Conservation (phyloP, 345 rosid species). For the Citrus unshiu region DNA sequence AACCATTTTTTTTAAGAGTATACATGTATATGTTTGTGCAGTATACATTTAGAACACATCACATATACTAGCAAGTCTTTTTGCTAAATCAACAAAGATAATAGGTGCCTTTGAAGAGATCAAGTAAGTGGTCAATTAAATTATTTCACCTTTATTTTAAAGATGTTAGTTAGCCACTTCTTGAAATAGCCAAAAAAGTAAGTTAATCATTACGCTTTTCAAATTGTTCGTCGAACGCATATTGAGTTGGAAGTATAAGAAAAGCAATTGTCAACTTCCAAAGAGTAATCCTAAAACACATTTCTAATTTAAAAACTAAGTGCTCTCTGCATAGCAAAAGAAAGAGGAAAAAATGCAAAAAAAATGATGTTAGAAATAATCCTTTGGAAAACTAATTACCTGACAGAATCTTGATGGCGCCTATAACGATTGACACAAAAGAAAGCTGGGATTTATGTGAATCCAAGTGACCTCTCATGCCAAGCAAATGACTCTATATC, state of each 20-base stretch:
- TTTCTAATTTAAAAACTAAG: not conserved
- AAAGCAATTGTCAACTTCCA: not conserved
- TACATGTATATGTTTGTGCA: not conserved
- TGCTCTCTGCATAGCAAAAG: not conserved
- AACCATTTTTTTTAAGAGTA: not conserved
- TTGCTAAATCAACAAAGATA: not conserved
- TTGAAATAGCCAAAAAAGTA: not conserved
- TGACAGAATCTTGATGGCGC: slow-evolving; percentile 71
- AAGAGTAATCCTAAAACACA: not conserved
- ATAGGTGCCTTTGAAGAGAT: not conserved
- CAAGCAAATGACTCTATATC: slow-evolving; percentile 79
- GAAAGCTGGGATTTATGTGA: slow-evolving; percentile 40
- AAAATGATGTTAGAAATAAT: not conserved
- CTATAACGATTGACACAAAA: slow-evolving; percentile 54
- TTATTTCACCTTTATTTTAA: not conserved
- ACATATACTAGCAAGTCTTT: not conserved
- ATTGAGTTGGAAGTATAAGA: not conserved
- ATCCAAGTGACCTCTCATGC: slow-evolving; percentile 47
- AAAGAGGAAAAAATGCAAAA: not conserved
- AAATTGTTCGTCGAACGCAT: not conserved
- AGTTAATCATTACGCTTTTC: not conserved
- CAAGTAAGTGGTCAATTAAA: not conserved
- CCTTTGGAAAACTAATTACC: slow-evolving; percentile 35
- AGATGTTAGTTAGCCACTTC: not conserved
- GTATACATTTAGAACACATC: not conserved